Percentiles rank a stretch among this genome's conserved stretches.
phyloP scores from a whole-genome alignment of 73 alveolate species.

The Blepharisma stoltei region DNA sequence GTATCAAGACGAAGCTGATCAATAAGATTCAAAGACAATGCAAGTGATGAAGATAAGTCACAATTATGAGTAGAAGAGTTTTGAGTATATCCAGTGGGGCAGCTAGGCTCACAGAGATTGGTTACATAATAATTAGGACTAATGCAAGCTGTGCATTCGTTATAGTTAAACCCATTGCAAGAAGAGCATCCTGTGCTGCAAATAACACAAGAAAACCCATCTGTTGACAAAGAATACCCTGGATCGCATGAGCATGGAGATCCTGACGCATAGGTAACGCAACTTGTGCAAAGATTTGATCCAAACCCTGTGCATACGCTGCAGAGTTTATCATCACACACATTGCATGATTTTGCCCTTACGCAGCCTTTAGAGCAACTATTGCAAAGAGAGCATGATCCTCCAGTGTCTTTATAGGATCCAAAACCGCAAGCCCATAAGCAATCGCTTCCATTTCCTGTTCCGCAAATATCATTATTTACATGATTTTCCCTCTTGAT shows the following conservation, averaged over 20 bases:
- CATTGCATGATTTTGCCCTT: no score
- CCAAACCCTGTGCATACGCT: neutral
- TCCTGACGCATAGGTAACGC: neutral
- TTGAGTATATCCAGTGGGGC: neutral
- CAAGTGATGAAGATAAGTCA: neutral
- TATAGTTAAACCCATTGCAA: no score
- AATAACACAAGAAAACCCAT: no score
- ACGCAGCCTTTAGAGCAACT: no score
- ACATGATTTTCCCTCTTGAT: no score
- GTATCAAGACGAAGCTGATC: no score
- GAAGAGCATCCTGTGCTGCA: no score
- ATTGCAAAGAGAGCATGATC: no score
- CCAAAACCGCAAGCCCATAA: neutral
- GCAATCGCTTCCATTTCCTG: neutral
- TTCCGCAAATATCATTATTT: neutral
- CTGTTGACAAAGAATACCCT: neutral
- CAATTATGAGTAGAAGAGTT: slow-evolving; percentile 8
- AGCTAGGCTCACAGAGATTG: no score
- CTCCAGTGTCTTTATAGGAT: neutral
- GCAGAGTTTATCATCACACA: neutral
- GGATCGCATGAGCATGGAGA: neutral
- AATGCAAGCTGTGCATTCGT: no score
- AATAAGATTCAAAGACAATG: no score
- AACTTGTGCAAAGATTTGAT: neutral
- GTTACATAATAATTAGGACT: no score